Evolutionary conservation across 1,284 basidiomycete species (phyloP), one percentile per base, ranked within the genome.

Genomic region (Marasmius oreades): DNA sequence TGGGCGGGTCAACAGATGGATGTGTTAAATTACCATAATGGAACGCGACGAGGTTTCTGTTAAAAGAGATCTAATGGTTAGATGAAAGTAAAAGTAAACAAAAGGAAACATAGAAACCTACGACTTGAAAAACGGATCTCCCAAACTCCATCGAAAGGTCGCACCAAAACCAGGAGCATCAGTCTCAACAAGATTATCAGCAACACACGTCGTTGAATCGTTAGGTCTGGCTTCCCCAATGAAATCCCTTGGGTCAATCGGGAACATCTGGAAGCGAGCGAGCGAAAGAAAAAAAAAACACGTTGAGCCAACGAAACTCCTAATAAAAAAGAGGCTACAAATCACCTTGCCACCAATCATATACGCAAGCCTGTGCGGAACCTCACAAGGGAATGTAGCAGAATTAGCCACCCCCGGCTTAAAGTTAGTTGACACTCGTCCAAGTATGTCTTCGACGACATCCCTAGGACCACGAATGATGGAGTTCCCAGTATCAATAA

Each of bases 161-260:
- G 45, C 45, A 16, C 52, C 52, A 23, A 58, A 24, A 31, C 23
- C 60, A 2, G 80, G 80, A 10, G 76, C 71, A 54, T 86, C 84
- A 7, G 85, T 86, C 4, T 73, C 46, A 1, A 77, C 79, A 43
- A 87, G 55, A 56, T 79, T 82, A 33, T 46, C 43, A 24, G 79
- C 71, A 48, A 68, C 61, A 62, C 85, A 87, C 3, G 68, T 69
- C 14, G 69, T 68, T 1, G 77, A 70, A 55, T 78, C 70, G 26
- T 70, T 72, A 1, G 63, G 57, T 44, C 61, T 66, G 24, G 68
- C 66, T 61, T 78, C 78, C 5, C 69, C 65, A 12, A 79, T 68
- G 59, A 88, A 84, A 66, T 88, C 86, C 36, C 84, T 78, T 26
- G 86, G 81, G 66, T 88, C 86, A 34, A 87, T 76, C 4, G 82